Conservation (phyloP, 495 filamentous ascomycete species). For the Xylaria flabelliformis region DNA sequence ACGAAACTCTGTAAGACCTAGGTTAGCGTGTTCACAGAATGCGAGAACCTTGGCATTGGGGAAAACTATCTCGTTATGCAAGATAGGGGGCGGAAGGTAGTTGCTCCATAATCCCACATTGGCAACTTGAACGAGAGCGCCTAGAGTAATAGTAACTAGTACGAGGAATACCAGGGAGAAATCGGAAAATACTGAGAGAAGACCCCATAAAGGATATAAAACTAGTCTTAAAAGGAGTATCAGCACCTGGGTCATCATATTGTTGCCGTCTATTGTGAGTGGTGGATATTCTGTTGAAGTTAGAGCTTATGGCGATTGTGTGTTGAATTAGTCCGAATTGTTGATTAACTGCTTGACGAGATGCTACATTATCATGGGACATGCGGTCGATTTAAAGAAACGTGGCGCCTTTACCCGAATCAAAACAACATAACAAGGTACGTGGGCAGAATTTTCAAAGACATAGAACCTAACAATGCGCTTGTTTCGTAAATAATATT, state of each 20-base stretch:
- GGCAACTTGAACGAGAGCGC: background rate
- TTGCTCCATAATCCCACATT: background rate
- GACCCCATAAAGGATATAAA: background rate
- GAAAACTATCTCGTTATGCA: background rate
- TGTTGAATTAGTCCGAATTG: background rate
- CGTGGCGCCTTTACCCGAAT: background rate
- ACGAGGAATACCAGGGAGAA: background rate
- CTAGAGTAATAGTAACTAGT: background rate
- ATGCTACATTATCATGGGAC: background rate
- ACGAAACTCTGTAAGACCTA: slow-evolving; percentile 27
- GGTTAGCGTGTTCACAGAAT: slow-evolving; percentile 5
- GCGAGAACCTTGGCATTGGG: slow-evolving; percentile 31
- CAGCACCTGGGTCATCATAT: background rate
- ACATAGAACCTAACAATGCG: background rate
- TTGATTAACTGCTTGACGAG: background rate
- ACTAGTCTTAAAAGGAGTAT: background rate
- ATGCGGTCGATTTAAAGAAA: background rate
- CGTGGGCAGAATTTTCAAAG: background rate
- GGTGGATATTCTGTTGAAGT: background rate
- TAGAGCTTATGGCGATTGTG: background rate
- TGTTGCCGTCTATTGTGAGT: background rate
- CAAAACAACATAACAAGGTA: background rate
- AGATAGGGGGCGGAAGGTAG: background rate
- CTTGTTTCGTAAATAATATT: background rate
- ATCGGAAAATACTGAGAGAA: background rate